Conservation (phyloP, 805 yeast genomes). For the Teunomyces funiuensis region DNA sequence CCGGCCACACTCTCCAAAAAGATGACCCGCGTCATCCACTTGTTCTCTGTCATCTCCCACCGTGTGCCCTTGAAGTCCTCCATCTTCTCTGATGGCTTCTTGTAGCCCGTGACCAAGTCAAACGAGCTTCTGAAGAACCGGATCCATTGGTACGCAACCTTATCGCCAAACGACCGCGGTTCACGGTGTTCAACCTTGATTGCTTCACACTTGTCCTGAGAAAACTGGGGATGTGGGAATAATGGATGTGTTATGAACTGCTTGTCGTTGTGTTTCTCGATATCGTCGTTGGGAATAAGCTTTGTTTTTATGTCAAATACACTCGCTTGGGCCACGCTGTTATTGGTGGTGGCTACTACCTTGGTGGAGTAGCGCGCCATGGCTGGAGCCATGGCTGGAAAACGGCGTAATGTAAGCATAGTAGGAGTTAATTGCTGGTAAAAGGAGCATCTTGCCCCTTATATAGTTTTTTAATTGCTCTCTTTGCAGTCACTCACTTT, state of each 20-base stretch:
- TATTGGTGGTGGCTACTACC: not conserved
- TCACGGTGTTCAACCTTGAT: conserved; percentile 53
- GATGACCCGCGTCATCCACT: conserved; percentile 63
- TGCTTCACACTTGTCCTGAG: conserved; percentile 29
- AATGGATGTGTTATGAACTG: conserved; percentile 40
- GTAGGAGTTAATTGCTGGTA: not conserved
- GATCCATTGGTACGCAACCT: conserved; percentile 50
- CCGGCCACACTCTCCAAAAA: conserved; percentile 75
- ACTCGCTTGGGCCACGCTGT: conserved; percentile 5
- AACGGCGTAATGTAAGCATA: not conserved
- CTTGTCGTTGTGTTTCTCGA: conserved; percentile 28
- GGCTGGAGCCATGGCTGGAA: not conserved
- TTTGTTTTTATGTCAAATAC: conserved; percentile 27
- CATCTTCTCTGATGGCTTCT: conserved; percentile 44
- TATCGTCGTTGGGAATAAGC: conserved; percentile 20
- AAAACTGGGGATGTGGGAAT: conserved; percentile 36
- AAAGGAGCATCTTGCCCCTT: not conserved
- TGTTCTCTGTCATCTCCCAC: conserved; percentile 56
- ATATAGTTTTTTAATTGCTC: not conserved
- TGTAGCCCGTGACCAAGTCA: conserved; percentile 65
- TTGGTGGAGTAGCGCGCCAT: not conserved
- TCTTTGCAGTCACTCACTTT: not conserved
- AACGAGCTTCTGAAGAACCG: conserved; percentile 47
- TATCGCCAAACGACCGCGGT: conserved; percentile 50
- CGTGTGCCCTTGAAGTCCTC: conserved; percentile 37